Base-by-base conservation (phyloP, 2,329 filamentous ascomycete genomes). In the Aureobasidium melanogenum region DNA sequence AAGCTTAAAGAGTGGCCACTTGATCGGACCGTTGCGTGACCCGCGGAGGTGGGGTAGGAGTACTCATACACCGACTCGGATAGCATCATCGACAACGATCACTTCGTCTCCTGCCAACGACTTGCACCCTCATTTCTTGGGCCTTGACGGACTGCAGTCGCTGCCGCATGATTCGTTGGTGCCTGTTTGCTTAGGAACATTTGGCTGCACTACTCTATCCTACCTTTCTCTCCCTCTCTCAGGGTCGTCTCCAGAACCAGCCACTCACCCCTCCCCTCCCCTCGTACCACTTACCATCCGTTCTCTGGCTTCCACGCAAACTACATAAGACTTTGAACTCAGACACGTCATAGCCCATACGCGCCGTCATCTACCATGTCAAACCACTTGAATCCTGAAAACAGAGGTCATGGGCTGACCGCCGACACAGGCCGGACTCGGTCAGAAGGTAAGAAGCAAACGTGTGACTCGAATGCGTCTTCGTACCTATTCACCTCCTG, bases 391-490 rank as follows among this genome's bases (percentile, higher is more conserved):
- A 44, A n/a, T 22, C 15, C 56, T 14, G 56, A 24, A n/a, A 38
- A 38, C 41, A 58, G 28, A 36, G 30, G 56, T 59, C 44, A 50
- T 59, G 56, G 36, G 24, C 14, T n/a, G 15, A 7, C 24, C 8
- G 12, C 32, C 4, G 48, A 59, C 28, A 19, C 56, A 38, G 60
- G 44, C 43, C 57, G 60, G 30, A 61, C 58, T 54, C 58, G 57
- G 39, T 64, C 63, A 47, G 57, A 64, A 55, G 63, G 63, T 64
- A 52, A 61, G 51, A 34, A 26, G 41, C 39, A 47, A 57, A 39
- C 52, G 38, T 44, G 38, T 56, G 52, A 56, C 52, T 56, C 28
- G 38, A 24, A 34, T 22, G 8, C n/a, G 2, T 28, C 39, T 44
- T 12, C 34, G 58, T 55, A 28, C 17, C 46, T 47, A 36, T 10